Conservation (phyloP, 1,139 yeast genomes). For the Candida anutae region DNA sequence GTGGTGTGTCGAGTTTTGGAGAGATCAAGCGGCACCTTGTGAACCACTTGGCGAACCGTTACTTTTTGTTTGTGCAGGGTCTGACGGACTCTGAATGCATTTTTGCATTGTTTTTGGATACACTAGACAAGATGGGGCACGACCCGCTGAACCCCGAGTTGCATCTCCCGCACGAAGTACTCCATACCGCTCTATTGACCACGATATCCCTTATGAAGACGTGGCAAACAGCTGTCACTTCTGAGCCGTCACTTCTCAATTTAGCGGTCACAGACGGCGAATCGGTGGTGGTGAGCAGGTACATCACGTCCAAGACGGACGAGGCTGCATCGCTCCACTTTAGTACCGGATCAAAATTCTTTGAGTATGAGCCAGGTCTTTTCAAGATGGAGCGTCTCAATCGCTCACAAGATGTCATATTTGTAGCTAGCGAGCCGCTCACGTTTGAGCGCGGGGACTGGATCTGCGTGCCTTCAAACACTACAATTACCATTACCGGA, state of each 20-base stretch:
- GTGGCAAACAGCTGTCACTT: conserved; percentile 44
- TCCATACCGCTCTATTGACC: conserved; percentile 61
- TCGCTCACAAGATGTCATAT: conserved; percentile 88
- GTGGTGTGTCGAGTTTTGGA: conserved; percentile 72
- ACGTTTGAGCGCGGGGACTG: conserved; percentile 96
- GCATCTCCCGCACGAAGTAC: conserved; percentile 42
- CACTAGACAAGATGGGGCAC: conserved; percentile 65
- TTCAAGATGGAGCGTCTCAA: conserved; percentile 92
- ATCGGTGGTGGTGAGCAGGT: conserved; percentile 81
- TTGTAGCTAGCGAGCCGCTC: conserved; percentile 93
- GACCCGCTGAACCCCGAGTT: conserved; percentile 44
- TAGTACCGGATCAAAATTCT: conserved; percentile 86
- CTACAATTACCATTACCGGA: conserved; percentile 71
- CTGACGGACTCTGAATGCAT: conserved; percentile 95
- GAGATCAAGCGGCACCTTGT: conserved; percentile 67
- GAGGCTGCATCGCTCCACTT: conserved; percentile 96
- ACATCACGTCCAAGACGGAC: conserved; percentile 80
- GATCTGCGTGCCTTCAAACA: conserved; percentile 94
- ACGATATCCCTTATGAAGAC: conserved; percentile 69
- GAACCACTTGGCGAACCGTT: conserved; percentile 69
- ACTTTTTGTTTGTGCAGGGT: conserved; percentile 77
- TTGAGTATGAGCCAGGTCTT: conserved; percentile 83
- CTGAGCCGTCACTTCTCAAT: conserved; percentile 81
- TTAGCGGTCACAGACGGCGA: conserved; percentile 94
- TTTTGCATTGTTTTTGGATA: conserved; percentile 80